Evolutionary conservation across 1,284 basidiomycete species (phyloP).

Genomic region (Mycena citricolor): DNA sequence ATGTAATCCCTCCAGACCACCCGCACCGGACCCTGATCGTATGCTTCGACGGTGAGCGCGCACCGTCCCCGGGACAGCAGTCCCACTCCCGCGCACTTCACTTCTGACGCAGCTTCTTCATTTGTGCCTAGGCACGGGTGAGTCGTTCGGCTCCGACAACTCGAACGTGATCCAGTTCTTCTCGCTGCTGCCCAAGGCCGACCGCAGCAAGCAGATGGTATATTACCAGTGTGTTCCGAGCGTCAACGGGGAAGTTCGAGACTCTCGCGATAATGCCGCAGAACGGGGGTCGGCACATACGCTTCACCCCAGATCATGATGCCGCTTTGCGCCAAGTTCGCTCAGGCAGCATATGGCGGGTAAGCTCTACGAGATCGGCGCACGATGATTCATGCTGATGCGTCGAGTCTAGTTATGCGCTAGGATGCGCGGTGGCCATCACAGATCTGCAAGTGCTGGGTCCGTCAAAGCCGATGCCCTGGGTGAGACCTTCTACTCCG

Average conservation of each 20-base stretch:
- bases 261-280: no score
- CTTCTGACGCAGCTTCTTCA: neutral
- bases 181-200: constrained; percentile 53
- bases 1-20: constrained; percentile 36
- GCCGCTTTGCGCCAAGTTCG: constrained; percentile 33
- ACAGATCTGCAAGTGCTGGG: constrained; percentile 88
- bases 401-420: constrained; percentile 82
- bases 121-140: constrained; percentile 38
- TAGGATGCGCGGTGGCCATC: constrained; percentile 93
- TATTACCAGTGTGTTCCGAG: constrained; percentile 53
- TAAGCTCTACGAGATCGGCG: no score
- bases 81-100: no score
- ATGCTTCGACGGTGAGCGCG: constrained; percentile 60
- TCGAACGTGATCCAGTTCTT: constrained; percentile 52
- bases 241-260: no score
- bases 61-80: constrained; percentile 28
- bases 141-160: constrained; percentile 51
- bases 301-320: constrained; percentile 35
- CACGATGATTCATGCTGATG: no score
- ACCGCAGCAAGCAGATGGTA: constrained; percentile 51
- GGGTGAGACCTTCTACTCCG: constrained; percentile 79
- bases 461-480: constrained; percentile 76
- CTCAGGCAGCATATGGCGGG: no score
- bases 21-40: constrained; percentile 46
- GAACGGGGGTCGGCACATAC: constrained; percentile 31